Conservation (phyloP, 257 asterid species). For the Solanum chmielewskii region DNA sequence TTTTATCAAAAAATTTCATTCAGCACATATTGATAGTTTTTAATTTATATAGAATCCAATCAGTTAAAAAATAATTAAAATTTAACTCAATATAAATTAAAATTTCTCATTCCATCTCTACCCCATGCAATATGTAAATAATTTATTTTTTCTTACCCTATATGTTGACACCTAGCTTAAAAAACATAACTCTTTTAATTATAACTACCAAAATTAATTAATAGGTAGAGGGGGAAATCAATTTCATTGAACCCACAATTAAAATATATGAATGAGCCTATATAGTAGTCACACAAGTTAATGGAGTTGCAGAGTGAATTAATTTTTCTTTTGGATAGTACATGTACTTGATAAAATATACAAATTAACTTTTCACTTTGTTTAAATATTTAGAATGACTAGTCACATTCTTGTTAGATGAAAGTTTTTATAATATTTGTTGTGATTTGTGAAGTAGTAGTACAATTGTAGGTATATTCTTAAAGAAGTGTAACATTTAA, state of each 20-base stretch:
- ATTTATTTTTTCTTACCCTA: neutral
- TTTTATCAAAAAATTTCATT: neutral
- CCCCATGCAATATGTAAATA: neutral
- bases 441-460: neutral
- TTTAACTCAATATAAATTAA: neutral
- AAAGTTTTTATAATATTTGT: neutral
- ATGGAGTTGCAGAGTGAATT: neutral
- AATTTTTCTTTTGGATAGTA: neutral
- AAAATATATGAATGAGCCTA: neutral
- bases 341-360: neutral
- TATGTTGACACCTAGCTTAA: neutral
- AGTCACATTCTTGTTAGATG: neutral
- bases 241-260: neutral
- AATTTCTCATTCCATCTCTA: neutral
- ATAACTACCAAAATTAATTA: neutral
- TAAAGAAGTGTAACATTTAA: neutral
- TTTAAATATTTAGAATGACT: neutral
- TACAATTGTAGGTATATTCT: neutral
- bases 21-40: neutral
- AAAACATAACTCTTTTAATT: neutral
- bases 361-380: neutral
- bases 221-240: neutral
- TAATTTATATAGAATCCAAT: neutral
- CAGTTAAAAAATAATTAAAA: neutral
- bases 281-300: neutral